These are phyloP conservation scores for Cornus suecica DNA, from an alignment of 148 eudicot species.

Conservation along the genomic window DNA sequence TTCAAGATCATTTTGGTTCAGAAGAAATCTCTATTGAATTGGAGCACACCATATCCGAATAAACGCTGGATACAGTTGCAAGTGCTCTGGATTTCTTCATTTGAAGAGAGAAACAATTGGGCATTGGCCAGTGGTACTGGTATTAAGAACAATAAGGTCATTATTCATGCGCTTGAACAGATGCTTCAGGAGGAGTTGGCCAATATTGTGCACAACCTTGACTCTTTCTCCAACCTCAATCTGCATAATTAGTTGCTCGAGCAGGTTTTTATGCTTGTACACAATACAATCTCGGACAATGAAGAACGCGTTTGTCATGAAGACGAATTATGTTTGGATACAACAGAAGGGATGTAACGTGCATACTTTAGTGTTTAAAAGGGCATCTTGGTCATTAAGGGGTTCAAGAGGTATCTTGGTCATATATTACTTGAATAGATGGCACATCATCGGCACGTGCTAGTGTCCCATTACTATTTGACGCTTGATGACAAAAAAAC, in stretches of 20 bases:
- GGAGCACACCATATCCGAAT: background rate
- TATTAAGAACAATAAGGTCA: constrained; percentile 34
- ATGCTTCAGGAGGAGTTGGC: constrained; percentile 59
- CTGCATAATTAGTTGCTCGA: constrained; percentile 47
- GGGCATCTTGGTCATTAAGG: too few species aligned
- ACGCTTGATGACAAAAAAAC: too few species aligned
- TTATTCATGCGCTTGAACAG: constrained; percentile 39
- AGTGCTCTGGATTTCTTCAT: constrained; percentile 12
- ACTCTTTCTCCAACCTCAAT: constrained; percentile 51
- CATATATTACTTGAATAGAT: too few species aligned
- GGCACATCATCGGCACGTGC: too few species aligned
- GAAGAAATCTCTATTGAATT: background rate
- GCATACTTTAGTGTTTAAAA: too few species aligned
- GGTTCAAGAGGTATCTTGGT: too few species aligned
- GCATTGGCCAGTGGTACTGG: constrained; percentile 55
- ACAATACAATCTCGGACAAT: background rate
- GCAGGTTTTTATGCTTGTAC: constrained; percentile 32
- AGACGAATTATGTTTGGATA: too few species aligned
- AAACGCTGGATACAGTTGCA: background rate
- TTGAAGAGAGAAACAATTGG: constrained; percentile 56
- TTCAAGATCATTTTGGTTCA: background rate
- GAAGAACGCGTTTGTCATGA: too few species aligned
- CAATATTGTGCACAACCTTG: constrained; percentile 46
- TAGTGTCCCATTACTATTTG: too few species aligned
- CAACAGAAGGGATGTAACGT: too few species aligned